Percentiles rank a stretch among this genome's conserved stretches.
These are phyloP conservation scores for Pyrenopolyporus hunteri DNA, from an alignment of 495 filamentous ascomycete genomes.

Conservation along the genomic window DNA sequence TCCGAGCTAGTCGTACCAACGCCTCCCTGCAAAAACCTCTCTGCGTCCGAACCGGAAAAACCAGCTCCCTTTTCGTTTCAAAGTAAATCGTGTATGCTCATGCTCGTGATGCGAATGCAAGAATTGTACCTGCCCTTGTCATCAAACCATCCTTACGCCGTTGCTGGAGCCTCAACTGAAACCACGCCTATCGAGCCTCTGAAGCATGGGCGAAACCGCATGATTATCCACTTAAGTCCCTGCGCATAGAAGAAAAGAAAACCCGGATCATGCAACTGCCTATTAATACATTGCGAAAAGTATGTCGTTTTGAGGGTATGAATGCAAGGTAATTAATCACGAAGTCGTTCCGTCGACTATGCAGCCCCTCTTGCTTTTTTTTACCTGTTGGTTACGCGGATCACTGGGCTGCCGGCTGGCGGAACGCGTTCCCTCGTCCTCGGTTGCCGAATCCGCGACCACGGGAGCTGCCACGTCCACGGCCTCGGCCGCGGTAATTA, in stretches of 20 bases:
- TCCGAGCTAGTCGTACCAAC: constrained; percentile 4
- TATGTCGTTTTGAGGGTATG: constrained; percentile 9
- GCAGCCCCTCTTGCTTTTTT: too few relatives aligned
- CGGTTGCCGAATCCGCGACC: constrained; percentile 57
- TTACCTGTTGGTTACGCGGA: not conserved
- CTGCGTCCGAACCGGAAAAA: constrained; percentile 7
- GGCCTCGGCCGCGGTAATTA: constrained; percentile 70
- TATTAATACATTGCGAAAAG: constrained; percentile 38
- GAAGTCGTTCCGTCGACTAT: not conserved
- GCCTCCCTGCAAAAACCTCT: constrained; percentile 5
- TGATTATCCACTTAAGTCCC: constrained; percentile 38
- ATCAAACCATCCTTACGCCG: constrained; percentile 40
- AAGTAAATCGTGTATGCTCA: constrained; percentile 25
- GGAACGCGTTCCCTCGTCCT: constrained; percentile 50
- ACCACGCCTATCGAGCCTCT: constrained; percentile 27
- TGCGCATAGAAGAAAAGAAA: constrained; percentile 35
- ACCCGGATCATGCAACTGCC: constrained; percentile 33
- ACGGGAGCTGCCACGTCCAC: constrained; percentile 65
- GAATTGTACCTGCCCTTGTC: constrained; percentile 30
- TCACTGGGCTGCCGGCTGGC: constrained; percentile 42
- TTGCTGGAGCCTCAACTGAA: constrained; percentile 40
- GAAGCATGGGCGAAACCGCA: constrained; percentile 38
- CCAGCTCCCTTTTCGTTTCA: constrained; percentile 12
- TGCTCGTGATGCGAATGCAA: constrained; percentile 39
- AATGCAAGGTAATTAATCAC: not conserved